phyloP scores from a whole-genome alignment of 257 asterid genomes.

The Haberlea rhodopensis region DNA sequence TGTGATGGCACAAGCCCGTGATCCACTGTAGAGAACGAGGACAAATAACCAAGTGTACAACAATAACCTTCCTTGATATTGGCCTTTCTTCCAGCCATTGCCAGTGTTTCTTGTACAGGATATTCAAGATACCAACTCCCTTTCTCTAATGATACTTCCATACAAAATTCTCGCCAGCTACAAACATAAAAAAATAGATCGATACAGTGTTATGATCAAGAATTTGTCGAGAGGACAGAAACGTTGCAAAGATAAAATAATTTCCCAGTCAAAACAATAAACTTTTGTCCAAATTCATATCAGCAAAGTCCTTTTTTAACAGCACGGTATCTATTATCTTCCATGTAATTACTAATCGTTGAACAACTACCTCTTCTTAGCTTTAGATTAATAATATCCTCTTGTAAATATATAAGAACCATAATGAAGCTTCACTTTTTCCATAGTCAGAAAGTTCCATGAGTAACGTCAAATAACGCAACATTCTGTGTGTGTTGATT shows the following conservation, averaged over 20 bases:
- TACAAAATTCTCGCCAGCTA: slow-evolving; percentile 84
- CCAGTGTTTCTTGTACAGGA: slow-evolving; percentile 29
- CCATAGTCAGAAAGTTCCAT: not conserved
- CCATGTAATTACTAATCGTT: not conserved
- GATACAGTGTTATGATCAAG: not conserved
- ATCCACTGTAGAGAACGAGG: slow-evolving; percentile 29
- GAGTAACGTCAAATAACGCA: too few species aligned
- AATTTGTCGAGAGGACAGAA: not conserved
- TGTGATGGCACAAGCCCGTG: slow-evolving; percentile 29
- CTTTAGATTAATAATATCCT: not conserved
- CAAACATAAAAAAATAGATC: slow-evolving; percentile 25
- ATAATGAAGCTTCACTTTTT: not conserved
- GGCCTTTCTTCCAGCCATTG: slow-evolving; percentile 27
- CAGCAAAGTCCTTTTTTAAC: not conserved
- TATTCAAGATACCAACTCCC: slow-evolving; percentile 67
- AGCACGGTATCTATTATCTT: slow-evolving; percentile 10
- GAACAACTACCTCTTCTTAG: slow-evolving; percentile 1
- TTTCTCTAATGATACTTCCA: slow-evolving; percentile 74
- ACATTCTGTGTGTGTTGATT: not conserved
- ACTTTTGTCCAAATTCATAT: not conserved
- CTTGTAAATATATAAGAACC: not conserved
- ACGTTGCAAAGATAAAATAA: not conserved
- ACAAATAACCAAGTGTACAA: slow-evolving; percentile 26
- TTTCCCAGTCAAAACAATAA: not conserved
- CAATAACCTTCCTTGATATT: slow-evolving; percentile 25